Conservation (phyloP, 768 basidiomycete species). For the Pholiota microspora region DNA sequence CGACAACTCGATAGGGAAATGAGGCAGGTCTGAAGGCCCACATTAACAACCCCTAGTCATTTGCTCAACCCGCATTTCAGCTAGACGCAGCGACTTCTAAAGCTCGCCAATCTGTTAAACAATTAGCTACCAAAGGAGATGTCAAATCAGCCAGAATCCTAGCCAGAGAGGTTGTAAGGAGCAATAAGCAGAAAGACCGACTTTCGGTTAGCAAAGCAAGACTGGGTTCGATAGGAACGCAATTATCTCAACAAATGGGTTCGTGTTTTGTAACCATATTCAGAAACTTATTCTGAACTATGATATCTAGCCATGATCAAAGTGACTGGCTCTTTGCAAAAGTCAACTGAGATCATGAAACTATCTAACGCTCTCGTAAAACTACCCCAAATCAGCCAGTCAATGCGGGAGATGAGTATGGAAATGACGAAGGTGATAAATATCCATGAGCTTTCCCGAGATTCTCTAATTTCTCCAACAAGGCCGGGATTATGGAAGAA, state of each 20-base stretch:
- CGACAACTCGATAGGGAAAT: constrained; percentile 91
- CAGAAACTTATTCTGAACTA: constrained; percentile 1
- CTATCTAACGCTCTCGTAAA: constrained; percentile 90
- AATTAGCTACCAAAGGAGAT: constrained; percentile 88
- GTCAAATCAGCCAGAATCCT: constrained; percentile 90
- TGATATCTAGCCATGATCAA: constrained; percentile 79
- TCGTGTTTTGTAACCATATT: constrained; percentile 23
- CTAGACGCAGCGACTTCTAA: constrained; percentile 82
- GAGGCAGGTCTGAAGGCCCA: constrained; percentile 70
- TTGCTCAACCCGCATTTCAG: constrained; percentile 35
- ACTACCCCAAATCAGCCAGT: constrained; percentile 87
- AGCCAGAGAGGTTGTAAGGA: constrained; percentile 92
- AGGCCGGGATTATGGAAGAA: constrained; percentile 98
- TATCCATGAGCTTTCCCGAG: not conserved
- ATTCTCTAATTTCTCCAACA: not conserved
- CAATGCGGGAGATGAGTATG: constrained; percentile 98
- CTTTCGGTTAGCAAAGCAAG: constrained; percentile 91
- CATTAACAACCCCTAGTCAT: constrained; percentile 15
- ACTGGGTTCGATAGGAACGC: constrained; percentile 85
- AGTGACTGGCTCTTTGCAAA: constrained; percentile 96
- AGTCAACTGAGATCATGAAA: constrained; percentile 99
- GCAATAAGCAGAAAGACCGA: constrained; percentile 91
- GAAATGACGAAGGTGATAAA: constrained; percentile 91
- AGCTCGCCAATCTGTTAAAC: constrained; percentile 78
- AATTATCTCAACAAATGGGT: constrained; percentile 93